These are phyloP conservation scores for Chytridiales sp. DNA, from an alignment of 371 early-diverging fungal genomes.

Conservation along the genomic window DNA sequence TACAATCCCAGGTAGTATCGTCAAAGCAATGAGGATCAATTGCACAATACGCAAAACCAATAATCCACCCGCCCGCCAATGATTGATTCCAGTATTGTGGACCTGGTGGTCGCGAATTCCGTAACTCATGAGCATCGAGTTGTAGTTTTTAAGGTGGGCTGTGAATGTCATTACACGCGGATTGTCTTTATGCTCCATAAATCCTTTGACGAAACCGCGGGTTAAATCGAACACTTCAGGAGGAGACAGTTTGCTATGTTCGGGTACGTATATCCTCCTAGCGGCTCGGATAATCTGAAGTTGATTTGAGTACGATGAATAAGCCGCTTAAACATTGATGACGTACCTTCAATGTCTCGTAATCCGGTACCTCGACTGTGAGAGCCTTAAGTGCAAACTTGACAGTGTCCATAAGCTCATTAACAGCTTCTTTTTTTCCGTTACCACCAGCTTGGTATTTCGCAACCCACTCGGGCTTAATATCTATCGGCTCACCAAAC, in stretches of 20 bases:
- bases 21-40: slow-evolving; percentile 77
- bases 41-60: slow-evolving; percentile 55
- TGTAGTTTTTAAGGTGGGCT: slow-evolving; percentile 73
- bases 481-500: slow-evolving; percentile 85
- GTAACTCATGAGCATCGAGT: slow-evolving; percentile 80
- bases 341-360: slow-evolving; percentile 89
- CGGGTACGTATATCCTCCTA: slow-evolving; percentile 88
- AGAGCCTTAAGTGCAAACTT: slow-evolving; percentile 77
- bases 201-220: slow-evolving; percentile 73
- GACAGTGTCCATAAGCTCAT: slow-evolving; percentile 71
- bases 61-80: slow-evolving; percentile 68
- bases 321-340: too few species aligned
- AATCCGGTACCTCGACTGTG: slow-evolving; percentile 91
- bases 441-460: slow-evolving; percentile 78
- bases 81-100: slow-evolving; percentile 69
- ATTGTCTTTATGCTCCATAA: slow-evolving; percentile 74
- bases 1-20: slow-evolving; percentile 64
- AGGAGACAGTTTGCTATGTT: slow-evolving; percentile 75
- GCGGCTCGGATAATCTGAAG: slow-evolving; percentile 94
- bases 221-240: slow-evolving; percentile 86
- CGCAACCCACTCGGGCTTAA: slow-evolving; percentile 73
- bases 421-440: slow-evolving; percentile 77
- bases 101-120: slow-evolving; percentile 97
- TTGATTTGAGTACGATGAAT: too few species aligned
- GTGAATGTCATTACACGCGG: slow-evolving; percentile 61